A percentile compares a stretch with the other conserved stretches of the same genome.
phyloP scores from a whole-genome alignment of 768 basidiomycete species.

The Panaeolus cyanescens region DNA sequence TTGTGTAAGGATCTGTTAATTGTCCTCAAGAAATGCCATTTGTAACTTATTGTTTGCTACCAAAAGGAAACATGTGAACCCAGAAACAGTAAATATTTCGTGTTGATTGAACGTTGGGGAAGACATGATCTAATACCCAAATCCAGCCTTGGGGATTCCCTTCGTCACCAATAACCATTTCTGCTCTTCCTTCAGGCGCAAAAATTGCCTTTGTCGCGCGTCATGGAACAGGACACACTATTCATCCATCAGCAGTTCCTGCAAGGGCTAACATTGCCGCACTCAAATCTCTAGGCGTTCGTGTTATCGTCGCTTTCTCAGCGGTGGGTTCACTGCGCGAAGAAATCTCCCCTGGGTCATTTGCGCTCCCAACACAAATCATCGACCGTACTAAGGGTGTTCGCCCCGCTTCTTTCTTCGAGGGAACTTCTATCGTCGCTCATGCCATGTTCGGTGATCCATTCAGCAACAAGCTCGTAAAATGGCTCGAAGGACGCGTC shows the following conservation, averaged over 20 bases:
- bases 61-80: slow-evolving; percentile 79
- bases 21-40: background rate
- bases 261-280: slow-evolving; percentile 93
- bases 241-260: slow-evolving; percentile 82
- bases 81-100: slow-evolving; percentile 66
- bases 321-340: slow-evolving; percentile 95
- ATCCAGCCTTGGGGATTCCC: slow-evolving; percentile 90
- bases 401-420: slow-evolving; percentile 87
- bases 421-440: slow-evolving; percentile 78
- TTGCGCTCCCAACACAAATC: slow-evolving; percentile 87
- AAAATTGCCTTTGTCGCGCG: slow-evolving; percentile 89
- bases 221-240: slow-evolving; percentile 81
- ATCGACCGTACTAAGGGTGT: slow-evolving; percentile 97
- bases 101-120: background rate
- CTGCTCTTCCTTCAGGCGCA: slow-evolving; percentile 78
- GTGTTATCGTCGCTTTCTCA: slow-evolving; percentile 89
- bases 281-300: slow-evolving; percentile 88
- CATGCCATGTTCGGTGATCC: slow-evolving; percentile 96
- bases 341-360: slow-evolving; percentile 89
- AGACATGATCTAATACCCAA: background rate
- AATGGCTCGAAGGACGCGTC: slow-evolving; percentile 69
- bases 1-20: slow-evolving; percentile 70
- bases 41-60: background rate
- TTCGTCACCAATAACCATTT: slow-evolving; percentile 91
- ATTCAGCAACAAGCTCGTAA: slow-evolving; percentile 65